A percentile compares a stretch with the other conserved stretches of the same genome.
Evolutionary conservation across 768 basidiomycete genomes (phyloP).

Genomic region (Rhodotorula graminis): DNA sequence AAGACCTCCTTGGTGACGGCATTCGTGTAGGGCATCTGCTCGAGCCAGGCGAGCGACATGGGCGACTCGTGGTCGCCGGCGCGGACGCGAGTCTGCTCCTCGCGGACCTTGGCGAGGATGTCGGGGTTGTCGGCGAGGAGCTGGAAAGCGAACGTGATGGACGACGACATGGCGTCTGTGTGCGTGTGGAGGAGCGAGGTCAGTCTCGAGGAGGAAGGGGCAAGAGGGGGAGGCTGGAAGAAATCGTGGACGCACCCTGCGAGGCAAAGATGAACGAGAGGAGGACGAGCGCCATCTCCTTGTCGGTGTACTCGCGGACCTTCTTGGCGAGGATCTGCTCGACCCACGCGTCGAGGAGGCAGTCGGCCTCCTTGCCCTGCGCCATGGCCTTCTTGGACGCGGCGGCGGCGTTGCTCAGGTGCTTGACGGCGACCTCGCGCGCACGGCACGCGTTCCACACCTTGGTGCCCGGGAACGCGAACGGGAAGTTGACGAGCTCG

Average conservation of each 20-base stretch:
- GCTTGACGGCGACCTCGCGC: constrained; percentile 74
- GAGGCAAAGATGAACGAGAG: constrained; percentile 96
- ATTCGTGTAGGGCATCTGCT: constrained; percentile 84
- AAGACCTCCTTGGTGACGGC: constrained; percentile 92
- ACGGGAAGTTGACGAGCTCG: constrained; percentile 97
- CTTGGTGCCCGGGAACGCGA: constrained; percentile 92
- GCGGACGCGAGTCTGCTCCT: constrained; percentile 81
- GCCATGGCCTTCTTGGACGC: constrained; percentile 78
- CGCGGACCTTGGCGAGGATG: constrained; percentile 76
- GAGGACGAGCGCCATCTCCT: constrained; percentile 94
- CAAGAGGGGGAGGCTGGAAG: too few species aligned
- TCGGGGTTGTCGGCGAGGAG: constrained; percentile 90
- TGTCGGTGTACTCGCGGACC: constrained; percentile 71
- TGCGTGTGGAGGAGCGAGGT: constrained; percentile 52
- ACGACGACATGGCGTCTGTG: constrained; percentile 97
- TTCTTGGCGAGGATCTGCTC: constrained; percentile 61
- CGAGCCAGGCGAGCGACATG: constrained; percentile 79
- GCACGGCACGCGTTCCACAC: constrained; percentile 89
- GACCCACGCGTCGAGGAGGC: constrained; percentile 92
- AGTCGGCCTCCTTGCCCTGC: constrained; percentile 67
- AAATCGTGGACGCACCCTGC: constrained; percentile 54
- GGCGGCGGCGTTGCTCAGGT: constrained; percentile 66
- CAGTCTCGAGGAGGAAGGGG: too few species aligned
- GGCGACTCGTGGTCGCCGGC: constrained; percentile 69
- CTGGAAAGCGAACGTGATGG: constrained; percentile 92